Evolutionary conservation across 805 yeast species (phyloP).

Genomic region (Ogataea ganodermae): DNA sequence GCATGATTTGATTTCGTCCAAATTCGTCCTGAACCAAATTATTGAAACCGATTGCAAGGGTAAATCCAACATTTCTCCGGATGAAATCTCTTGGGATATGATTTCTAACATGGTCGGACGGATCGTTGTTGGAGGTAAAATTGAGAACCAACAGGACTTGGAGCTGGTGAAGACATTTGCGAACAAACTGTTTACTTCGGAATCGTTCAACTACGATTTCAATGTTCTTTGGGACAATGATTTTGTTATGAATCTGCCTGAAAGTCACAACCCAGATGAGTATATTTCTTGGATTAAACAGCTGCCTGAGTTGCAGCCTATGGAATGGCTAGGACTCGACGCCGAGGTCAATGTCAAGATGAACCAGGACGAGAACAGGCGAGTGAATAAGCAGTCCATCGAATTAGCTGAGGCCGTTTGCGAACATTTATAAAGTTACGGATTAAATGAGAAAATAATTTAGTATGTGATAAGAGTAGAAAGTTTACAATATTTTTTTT

Average conservation of each 20-base stretch:
- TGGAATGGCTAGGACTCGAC: conserved; percentile 33
- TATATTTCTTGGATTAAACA: conserved; percentile 50
- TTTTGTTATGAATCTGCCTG: conserved; percentile 46
- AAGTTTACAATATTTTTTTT: no score
- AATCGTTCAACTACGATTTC: conserved; percentile 45
- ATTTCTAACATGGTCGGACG: conserved; percentile 51
- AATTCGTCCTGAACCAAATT: conserved; percentile 44
- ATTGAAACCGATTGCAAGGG: conserved; percentile 31
- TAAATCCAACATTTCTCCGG: conserved; percentile 45
- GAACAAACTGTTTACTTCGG: conserved; percentile 37
- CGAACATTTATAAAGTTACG: conserved; percentile 1
- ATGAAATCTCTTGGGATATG: conserved; percentile 54
- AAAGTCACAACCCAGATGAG: conserved; percentile 38
- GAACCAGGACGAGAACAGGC: conserved; percentile 8
- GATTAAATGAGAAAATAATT: not conserved
- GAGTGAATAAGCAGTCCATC: conserved; percentile 7
- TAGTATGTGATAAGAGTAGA: no score
- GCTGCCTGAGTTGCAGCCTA: conserved; percentile 53
- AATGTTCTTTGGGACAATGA: conserved; percentile 40
- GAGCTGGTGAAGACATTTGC: conserved; percentile 39
- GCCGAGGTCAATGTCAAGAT: conserved; percentile 12
- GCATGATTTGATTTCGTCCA: conserved; percentile 61
- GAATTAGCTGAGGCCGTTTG: conserved; percentile 1
- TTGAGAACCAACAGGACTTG: conserved; percentile 45
- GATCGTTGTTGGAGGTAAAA: conserved; percentile 68